Evolutionary conservation across 257 asterid species (phyloP).

Genomic region (Solanum infundibuliforme): DNA sequence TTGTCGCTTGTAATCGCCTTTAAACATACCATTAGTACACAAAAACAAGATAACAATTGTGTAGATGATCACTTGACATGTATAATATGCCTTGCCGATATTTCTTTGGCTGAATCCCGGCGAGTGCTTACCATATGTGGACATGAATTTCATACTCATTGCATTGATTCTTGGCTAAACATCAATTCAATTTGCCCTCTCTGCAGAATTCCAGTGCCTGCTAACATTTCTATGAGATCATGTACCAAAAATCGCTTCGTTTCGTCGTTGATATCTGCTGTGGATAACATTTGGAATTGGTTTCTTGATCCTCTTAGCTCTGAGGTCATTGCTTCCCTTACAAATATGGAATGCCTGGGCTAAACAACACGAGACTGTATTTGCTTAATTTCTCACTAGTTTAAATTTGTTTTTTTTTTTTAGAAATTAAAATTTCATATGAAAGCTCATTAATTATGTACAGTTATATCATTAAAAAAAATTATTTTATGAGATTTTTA

Average conservation of each 20-base stretch:
- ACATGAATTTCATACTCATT: not conserved
- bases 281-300: not conserved
- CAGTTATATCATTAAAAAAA: too few species aligned
- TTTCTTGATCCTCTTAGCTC: not conserved
- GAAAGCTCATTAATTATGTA: too few species aligned
- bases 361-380: not conserved
- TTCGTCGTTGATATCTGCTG: not conserved
- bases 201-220: not conserved
- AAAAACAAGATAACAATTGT: not conserved
- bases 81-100: not conserved
- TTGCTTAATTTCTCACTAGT: not conserved
- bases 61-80: not conserved
- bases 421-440: not conserved
- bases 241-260: not conserved
- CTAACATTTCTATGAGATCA: not conserved
- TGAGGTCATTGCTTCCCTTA: not conserved
- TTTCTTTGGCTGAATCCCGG: not conserved
- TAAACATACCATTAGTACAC: not conserved
- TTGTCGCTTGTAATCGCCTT: not conserved
- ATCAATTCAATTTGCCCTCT: not conserved
- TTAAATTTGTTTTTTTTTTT: not conserved
- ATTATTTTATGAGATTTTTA: too few species aligned
- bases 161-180: constrained; percentile 7
- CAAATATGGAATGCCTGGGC: not conserved
- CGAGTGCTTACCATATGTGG: not conserved